phyloP scores from a whole-genome alignment of 768 basidiomycete species.

The Kwoniella newhampshirensis region DNA sequence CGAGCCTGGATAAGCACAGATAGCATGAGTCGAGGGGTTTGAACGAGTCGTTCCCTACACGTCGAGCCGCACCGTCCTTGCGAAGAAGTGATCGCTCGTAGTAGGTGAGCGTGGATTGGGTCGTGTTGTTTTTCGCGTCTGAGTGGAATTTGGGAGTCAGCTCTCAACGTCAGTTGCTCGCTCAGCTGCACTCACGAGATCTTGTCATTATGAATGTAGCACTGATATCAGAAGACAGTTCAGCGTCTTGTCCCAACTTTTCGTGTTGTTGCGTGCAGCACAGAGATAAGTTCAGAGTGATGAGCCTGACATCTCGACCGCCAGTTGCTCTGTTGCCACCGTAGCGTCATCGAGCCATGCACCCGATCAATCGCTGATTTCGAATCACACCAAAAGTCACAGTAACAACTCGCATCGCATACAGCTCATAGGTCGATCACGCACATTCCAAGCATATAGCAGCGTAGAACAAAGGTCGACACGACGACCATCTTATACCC shows the following conservation, averaged over 20 bases:
- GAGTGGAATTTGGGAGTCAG: background rate
- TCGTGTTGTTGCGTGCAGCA: too few species aligned
- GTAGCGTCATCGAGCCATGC: background rate
- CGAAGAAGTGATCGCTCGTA: conserved; percentile 47
- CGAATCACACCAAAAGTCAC: too few species aligned
- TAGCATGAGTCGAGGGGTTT: conserved; percentile 86
- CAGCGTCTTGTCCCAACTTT: too few species aligned
- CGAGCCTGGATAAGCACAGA: conserved; percentile 77
- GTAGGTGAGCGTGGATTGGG: conserved; percentile 38
- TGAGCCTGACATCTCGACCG: conserved; percentile 15
- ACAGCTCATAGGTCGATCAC: background rate
- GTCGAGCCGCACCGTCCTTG: conserved; percentile 36
- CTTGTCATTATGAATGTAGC: background rate
- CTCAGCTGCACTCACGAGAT: conserved; percentile 13
- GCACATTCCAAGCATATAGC: background rate
- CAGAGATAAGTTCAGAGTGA: background rate
- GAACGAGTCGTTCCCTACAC: conserved; percentile 85
- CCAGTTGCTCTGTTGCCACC: background rate
- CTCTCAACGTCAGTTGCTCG: background rate
- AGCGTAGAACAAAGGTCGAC: background rate
- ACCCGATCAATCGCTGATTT: background rate
- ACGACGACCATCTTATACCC: conserved; percentile 9
- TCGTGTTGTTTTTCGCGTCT: conserved; percentile 47
- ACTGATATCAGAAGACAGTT: too few species aligned
- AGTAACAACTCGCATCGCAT: conserved; percentile 8